A percentile compares a stretch with the other conserved stretches of the same genome.
These are phyloP conservation scores for Ustilago curta DNA, from an alignment of 1,284 basidiomycete species.

Conservation along the genomic window DNA sequence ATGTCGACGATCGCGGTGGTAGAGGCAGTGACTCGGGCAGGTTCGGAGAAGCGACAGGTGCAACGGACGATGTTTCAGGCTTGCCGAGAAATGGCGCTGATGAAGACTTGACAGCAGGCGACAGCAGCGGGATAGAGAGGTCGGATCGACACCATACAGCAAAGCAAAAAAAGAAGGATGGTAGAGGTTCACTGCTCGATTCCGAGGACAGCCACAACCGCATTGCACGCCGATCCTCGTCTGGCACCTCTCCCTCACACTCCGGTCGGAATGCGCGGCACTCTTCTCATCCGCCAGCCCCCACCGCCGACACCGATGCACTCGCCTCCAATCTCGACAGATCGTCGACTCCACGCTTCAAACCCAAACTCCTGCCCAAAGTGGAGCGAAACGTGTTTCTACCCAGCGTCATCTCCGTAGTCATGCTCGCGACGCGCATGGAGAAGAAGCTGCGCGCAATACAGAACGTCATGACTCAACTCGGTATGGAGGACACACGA, in stretches of 20 bases:
- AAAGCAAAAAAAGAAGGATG: slow-evolving; percentile 51
- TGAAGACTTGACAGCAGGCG: slow-evolving; percentile 8
- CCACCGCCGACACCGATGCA: neutral
- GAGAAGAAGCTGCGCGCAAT: slow-evolving; percentile 55
- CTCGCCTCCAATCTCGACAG: slow-evolving; percentile 3
- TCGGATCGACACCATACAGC: slow-evolving; percentile 41
- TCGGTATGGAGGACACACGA: slow-evolving; percentile 59
- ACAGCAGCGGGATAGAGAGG: slow-evolving; percentile 13
- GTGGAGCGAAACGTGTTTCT: slow-evolving; percentile 48
- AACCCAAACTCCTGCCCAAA: slow-evolving; percentile 26
- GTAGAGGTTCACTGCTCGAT: slow-evolving; percentile 39
- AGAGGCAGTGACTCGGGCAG: slow-evolving; percentile 5
- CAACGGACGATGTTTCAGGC: neutral
- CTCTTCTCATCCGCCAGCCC: neutral
- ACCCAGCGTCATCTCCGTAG: slow-evolving; percentile 57
- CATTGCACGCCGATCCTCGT: slow-evolving; percentile 1
- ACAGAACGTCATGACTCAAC: slow-evolving; percentile 58
- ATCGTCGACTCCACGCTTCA: slow-evolving; percentile 7
- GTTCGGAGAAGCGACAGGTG: slow-evolving; percentile 10
- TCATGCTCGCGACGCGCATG: slow-evolving; percentile 53
- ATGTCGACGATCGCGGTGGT: neutral
- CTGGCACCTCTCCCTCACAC: neutral
- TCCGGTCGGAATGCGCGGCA: slow-evolving; percentile 8
- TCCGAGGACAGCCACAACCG: slow-evolving; percentile 1
- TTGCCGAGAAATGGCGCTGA: slow-evolving; percentile 2